A percentile compares a stretch with the other conserved stretches of the same genome.
Evolutionary conservation across 2,329 filamentous ascomycete species (phyloP).

Genomic region (Alternaria brassicicola): DNA sequence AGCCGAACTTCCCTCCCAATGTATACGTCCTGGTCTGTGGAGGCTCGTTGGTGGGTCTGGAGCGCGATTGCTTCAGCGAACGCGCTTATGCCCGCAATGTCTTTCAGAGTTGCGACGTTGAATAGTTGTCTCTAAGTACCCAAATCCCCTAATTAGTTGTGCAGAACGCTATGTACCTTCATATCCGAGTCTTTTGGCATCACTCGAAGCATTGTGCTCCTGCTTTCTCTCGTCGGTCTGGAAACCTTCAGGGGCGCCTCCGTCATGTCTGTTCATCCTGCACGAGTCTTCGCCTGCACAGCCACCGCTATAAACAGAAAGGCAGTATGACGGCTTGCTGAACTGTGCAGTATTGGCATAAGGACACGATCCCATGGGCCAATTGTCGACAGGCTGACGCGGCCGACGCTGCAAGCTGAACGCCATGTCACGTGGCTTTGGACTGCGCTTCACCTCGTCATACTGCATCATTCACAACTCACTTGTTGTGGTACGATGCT

Average conservation of each 20-base stretch:
- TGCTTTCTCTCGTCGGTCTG: neutral
- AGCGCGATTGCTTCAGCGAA: neutral
- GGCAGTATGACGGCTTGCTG: neutral
- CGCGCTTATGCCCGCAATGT: neutral
- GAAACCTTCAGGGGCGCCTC: neutral
- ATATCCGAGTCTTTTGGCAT: neutral
- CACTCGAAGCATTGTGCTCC: neutral
- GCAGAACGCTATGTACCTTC: neutral
- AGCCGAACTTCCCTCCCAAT: neutral
- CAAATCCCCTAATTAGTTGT: neutral
- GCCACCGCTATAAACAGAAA: neutral
- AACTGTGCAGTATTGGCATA: neutral
- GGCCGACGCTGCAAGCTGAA: conserved; percentile 9
- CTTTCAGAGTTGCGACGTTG: neutral
- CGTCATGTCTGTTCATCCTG: neutral
- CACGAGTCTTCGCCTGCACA: neutral
- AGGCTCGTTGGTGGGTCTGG: neutral
- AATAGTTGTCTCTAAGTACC: neutral
- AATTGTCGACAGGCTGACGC: conserved; percentile 5
- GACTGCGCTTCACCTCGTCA: conserved; percentile 1
- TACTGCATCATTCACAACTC: neutral
- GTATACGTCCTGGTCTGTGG: neutral
- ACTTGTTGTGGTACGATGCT: neutral
- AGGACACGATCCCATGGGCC: neutral
- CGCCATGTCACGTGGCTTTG: conserved; percentile 10